These are phyloP conservation scores for Colletotrichum sp. DNA, from an alignment of 2,329 filamentous ascomycete genomes.

Conservation along the genomic window DNA sequence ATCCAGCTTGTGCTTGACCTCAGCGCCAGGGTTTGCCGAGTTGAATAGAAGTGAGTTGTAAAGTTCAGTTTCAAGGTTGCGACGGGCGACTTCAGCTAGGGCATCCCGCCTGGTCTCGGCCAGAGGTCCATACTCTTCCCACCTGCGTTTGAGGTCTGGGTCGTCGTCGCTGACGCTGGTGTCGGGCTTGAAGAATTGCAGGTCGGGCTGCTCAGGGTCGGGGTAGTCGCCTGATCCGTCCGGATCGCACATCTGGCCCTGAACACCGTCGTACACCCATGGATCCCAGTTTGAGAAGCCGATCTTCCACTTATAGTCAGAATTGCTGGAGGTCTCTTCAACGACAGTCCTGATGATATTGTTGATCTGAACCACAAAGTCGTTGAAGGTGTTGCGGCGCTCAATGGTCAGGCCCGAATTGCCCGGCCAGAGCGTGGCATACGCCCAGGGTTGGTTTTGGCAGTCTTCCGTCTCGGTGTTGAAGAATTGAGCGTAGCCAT, in stretches of 20 bases:
- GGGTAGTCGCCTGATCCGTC: slow-evolving; percentile 27
- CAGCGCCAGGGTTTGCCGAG: slow-evolving; percentile 25
- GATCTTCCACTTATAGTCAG: neutral
- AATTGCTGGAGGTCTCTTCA: slow-evolving; percentile 18
- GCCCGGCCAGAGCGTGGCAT: neutral
- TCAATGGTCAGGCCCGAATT: slow-evolving; percentile 23
- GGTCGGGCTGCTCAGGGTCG: slow-evolving; percentile 31
- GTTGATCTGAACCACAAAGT: slow-evolving; percentile 31
- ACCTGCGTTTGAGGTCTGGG: neutral
- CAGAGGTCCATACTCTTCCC: neutral
- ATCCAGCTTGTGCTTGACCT: slow-evolving; percentile 28
- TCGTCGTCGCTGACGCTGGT: slow-evolving; percentile 2
- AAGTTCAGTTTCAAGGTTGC: neutral
- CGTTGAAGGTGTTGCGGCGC: slow-evolving; percentile 34
- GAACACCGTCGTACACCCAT: slow-evolving; percentile 28
- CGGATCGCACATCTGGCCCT: slow-evolving; percentile 35
- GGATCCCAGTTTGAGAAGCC: neutral
- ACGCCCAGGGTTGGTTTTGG: slow-evolving; percentile 7
- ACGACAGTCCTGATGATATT: slow-evolving; percentile 31
- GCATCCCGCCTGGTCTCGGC: neutral
- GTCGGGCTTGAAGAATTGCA: slow-evolving; percentile 38
- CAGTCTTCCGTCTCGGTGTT: slow-evolving; percentile 28
- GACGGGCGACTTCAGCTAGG: neutral
- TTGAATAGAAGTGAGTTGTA: slow-evolving; percentile 29
- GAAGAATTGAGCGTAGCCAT: slow-evolving; percentile 37